Percentiles rank a stretch among this genome's conserved stretches.
These are phyloP conservation scores for Podila epigama DNA, from an alignment of 192 early-diverging fungal species.

Conservation along the genomic window DNA sequence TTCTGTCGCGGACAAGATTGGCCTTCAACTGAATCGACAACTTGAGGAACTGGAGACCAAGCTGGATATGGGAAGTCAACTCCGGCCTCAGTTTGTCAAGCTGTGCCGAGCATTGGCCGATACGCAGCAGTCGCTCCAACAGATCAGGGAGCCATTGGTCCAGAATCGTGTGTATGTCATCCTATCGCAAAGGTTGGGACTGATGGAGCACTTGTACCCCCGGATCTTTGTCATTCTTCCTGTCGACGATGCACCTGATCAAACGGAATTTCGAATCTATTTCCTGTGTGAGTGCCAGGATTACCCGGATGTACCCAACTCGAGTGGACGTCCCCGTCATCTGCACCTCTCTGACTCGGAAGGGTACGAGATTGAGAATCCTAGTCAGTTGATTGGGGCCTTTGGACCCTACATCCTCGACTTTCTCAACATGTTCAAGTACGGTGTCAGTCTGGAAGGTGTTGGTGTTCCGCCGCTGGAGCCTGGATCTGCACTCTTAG, in stretches of 20 bases:
- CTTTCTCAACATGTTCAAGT: constrained; percentile 22
- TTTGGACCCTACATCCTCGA: constrained; percentile 15
- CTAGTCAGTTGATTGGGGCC: not conserved
- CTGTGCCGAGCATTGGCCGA: constrained; percentile 5
- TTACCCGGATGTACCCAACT: not conserved
- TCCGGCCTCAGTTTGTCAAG: not conserved
- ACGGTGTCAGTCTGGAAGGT: constrained; percentile 12
- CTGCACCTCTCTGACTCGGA: constrained; percentile 12
- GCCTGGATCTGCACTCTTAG: not conserved
- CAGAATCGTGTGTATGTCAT: constrained; percentile 9
- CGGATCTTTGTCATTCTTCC: constrained; percentile 19
- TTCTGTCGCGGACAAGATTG: constrained; percentile 21
- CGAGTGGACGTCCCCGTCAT: not conserved
- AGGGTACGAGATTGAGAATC: constrained; percentile 13
- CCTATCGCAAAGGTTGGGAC: not conserved
- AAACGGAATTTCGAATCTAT: constrained; percentile 8
- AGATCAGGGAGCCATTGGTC: constrained; percentile 1
- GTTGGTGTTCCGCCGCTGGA: constrained; percentile 1
- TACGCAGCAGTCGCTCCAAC: constrained; percentile 3
- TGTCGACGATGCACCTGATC: not conserved
- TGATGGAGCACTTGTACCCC: constrained; percentile 4
- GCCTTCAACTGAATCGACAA: constrained; percentile 9
- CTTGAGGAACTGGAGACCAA: constrained; percentile 13
- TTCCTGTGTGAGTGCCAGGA: constrained; percentile 21
- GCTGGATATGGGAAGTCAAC: not conserved